These are phyloP conservation scores for Schwanniomyces etchellsii DNA, from an alignment of 1,139 yeast genomes.

Conservation along the genomic window DNA sequence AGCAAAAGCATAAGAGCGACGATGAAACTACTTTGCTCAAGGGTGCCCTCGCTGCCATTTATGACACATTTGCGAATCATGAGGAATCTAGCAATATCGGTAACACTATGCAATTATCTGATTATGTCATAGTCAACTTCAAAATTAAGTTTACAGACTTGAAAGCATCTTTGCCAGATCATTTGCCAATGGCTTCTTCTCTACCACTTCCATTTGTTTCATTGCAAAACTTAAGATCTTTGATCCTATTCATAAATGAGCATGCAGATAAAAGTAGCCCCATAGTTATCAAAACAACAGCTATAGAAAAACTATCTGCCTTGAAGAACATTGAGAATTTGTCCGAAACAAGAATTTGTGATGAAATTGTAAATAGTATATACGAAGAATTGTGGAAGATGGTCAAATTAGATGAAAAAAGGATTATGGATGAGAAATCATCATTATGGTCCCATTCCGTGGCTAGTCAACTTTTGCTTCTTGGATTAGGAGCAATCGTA, in stretches of 20 bases:
- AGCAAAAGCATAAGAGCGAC: conserved; percentile 6
- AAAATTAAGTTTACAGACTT: conserved; percentile 58
- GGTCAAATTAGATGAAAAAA: conserved; percentile 46
- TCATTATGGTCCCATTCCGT: conserved; percentile 55
- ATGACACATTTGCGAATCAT: conserved; percentile 32
- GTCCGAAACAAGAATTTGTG: conserved; percentile 47
- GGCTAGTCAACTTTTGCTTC: conserved; percentile 52
- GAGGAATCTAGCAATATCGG: conserved; percentile 1
- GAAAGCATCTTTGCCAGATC: conserved; percentile 50
- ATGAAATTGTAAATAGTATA: conserved; percentile 50
- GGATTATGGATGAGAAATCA: conserved; percentile 40
- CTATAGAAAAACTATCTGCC: conserved; percentile 54
- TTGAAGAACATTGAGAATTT: conserved; percentile 43
- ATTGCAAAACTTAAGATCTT: conserved; percentile 53
- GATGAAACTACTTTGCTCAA: conserved; percentile 27
- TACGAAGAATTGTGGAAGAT: conserved; percentile 52
- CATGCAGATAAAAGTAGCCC: conserved; percentile 21
- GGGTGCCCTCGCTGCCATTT: conserved; percentile 39
- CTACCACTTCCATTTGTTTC: conserved; percentile 53
- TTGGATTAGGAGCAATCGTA: conserved; percentile 58
- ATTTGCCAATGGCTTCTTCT: conserved; percentile 46
- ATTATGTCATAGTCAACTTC: conserved; percentile 62
- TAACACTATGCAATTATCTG: conserved; percentile 11
- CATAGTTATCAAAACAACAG: conserved; percentile 47
- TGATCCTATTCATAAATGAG: conserved; percentile 53